Evolutionary conservation across 768 basidiomycete genomes (phyloP), one percentile per base, ranked within the genome.

Genomic region (Neoboletus magnificus): DNA sequence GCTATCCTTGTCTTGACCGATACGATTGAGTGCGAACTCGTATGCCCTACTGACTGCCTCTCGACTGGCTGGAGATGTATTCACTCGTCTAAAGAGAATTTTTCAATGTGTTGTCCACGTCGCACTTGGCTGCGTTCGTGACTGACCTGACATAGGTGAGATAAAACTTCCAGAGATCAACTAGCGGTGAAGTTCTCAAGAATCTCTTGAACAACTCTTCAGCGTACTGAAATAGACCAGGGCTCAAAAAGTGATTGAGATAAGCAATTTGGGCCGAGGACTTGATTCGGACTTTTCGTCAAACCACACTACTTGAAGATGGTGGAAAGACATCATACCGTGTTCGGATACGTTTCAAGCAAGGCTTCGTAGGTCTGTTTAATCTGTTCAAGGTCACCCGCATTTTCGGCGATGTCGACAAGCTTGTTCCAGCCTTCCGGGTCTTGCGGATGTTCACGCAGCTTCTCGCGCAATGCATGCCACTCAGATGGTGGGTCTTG

Each of bases 81-180:
- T 91, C 48, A 87, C 76, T 61, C 87, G 86, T 67, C 87, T 90
- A 61, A 49, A 59, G 57, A 57, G 42, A 59, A 41, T 39, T 9
- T 50, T 64, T 62, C 56, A 56, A 59, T 55, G 11, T 35, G 23
- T 23, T 50, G 22, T 25, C 42, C 52, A 45, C 29, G 47, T 47
- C 57, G 33, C 40, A 59, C 50, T 44, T 49, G 27, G 37, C 33
- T 48, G 46, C 55, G 54, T 50, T 51, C 45, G 18, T 41, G 57
- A 82, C 86, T 63, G 73, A 89, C 80, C 96, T 84, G 66, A 99
- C 92, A 72, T 97, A 98, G 43, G 86, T 86, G 59, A 99, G 76
- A 73, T 99, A 99, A 66, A 90, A 92, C 67, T 85, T 89, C 90
- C 93, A 96, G 3, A 98, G 78, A 57, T 92, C 89, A 59, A 95